A percentile compares a stretch with the other conserved stretches of the same genome.
phyloP scores from a whole-genome alignment of 495 filamentous ascomycete genomes.

The Penicillium cinerascens region DNA sequence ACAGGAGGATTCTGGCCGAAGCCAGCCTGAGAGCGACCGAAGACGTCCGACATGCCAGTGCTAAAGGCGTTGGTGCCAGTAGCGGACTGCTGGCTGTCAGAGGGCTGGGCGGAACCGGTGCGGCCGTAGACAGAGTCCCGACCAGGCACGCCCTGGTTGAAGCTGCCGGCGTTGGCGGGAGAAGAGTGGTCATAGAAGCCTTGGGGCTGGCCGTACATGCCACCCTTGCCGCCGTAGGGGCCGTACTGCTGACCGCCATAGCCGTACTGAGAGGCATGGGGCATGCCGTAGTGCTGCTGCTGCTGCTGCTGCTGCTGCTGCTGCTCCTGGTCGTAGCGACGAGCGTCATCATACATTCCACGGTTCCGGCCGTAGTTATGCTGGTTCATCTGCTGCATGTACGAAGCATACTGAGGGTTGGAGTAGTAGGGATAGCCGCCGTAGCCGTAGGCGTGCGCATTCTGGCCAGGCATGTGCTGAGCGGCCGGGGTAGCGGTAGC shows the following conservation, averaged over 20 bases:
- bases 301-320: too few species aligned
- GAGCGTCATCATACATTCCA: conserved; percentile 55
- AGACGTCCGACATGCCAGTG: conserved; percentile 70
- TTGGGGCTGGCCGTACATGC: conserved; percentile 76
- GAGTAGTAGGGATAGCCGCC: conserved; percentile 73
- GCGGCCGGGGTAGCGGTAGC: conserved; percentile 61
- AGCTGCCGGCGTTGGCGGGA: conserved; percentile 65
- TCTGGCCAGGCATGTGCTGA: conserved; percentile 60
- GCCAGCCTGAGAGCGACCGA: conserved; percentile 63
- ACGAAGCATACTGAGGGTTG: conserved; percentile 74
- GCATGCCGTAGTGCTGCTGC: conserved; percentile 42
- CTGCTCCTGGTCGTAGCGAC: conserved; percentile 48
- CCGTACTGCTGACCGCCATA: conserved; percentile 68
- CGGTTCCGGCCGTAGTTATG: conserved; percentile 50
- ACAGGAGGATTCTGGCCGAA: conserved; percentile 69
- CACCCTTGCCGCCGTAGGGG: conserved; percentile 71
- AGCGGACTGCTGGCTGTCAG: conserved; percentile 60
- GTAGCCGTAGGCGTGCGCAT: conserved; percentile 58
- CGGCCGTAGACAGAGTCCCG: conserved; percentile 79
- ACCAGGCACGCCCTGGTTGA: conserved; percentile 61
- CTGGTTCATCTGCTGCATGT: conserved; percentile 66
- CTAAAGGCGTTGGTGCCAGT: conserved; percentile 61
- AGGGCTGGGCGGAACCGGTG: conserved; percentile 67
- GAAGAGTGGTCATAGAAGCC: conserved; percentile 79
- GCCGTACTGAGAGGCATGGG: conserved; percentile 56